phyloP scores from a whole-genome alignment of 176 grass and related monocot species.

The Pontederia crassipes region DNA sequence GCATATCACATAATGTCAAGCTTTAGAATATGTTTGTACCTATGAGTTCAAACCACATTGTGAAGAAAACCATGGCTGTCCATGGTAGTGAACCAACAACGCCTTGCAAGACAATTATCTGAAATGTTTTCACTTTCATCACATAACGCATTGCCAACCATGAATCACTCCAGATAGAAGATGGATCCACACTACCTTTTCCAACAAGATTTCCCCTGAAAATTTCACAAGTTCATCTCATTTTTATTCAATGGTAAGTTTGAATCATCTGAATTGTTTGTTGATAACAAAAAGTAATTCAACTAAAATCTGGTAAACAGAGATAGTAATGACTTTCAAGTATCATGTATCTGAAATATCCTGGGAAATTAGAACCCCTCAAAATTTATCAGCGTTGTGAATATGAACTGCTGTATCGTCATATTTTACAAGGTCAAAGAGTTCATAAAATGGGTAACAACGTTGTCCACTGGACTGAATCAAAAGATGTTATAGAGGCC shows the following conservation, averaged over 20 bases:
- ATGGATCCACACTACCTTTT: slow-evolving; percentile 35
- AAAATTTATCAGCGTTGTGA: too few species aligned
- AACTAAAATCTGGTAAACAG: too few species aligned
- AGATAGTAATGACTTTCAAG: too few species aligned
- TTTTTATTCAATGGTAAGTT: not conserved
- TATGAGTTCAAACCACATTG: slow-evolving; percentile 96
- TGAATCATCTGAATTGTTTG: not conserved
- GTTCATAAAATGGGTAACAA: too few species aligned
- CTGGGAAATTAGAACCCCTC: too few species aligned
- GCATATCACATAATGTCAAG: not conserved
- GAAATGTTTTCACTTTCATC: slow-evolving; percentile 78
- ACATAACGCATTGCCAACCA: slow-evolving; percentile 66
- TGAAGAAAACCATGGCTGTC: slow-evolving; percentile 93
- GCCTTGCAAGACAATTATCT: slow-evolving; percentile 93
- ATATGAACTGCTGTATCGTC: too few species aligned
- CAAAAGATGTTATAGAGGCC: too few species aligned
- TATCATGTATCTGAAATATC: too few species aligned
- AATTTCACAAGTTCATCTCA: slow-evolving; percentile 6
- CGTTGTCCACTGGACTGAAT: too few species aligned
- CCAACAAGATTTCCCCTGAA: slow-evolving; percentile 41
- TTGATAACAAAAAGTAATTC: not conserved
- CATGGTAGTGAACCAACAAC: slow-evolving; percentile 84
- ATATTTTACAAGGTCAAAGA: too few species aligned
- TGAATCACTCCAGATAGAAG: slow-evolving; percentile 66
- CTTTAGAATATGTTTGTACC: slow-evolving; percentile 30